These are phyloP conservation scores for Laguncularia racemosa DNA, from an alignment of 345 rosid species.

Conservation along the genomic window DNA sequence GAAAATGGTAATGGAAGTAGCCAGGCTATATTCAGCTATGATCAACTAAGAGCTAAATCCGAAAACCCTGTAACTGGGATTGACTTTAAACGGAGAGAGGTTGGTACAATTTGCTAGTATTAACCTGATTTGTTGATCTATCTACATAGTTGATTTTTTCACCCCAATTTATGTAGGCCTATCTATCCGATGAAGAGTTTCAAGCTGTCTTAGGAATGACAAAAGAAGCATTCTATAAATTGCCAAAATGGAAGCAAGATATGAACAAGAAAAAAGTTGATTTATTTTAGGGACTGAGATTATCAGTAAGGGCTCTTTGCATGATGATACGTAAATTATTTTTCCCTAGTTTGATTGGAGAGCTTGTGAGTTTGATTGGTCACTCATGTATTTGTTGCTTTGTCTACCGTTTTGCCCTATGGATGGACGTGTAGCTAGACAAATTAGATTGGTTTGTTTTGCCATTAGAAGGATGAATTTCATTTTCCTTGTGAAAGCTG, in stretches of 20 bases:
- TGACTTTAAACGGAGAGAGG: slow-evolving; percentile 95
- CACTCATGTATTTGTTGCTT: slow-evolving; percentile 2
- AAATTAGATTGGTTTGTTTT: slow-evolving; percentile 1
- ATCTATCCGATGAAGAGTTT: slow-evolving; percentile 81
- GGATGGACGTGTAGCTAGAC: slow-evolving; percentile 2
- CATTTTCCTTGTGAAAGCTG: not conserved
- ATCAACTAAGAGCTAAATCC: slow-evolving; percentile 77
- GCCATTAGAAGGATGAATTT: slow-evolving; percentile 13
- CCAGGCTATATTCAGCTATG: slow-evolving; percentile 60
- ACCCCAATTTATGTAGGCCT: slow-evolving; percentile 40
- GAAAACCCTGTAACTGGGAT: slow-evolving; percentile 85
- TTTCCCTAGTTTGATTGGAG: not conserved
- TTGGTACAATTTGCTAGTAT: slow-evolving; percentile 19
- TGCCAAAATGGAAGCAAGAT: slow-evolving; percentile 99
- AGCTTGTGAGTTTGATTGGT: slow-evolving; percentile 5
- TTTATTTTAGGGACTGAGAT: slow-evolving; percentile 40
- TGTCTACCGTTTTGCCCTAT: slow-evolving; percentile 2
- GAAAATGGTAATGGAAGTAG: slow-evolving; percentile 24
- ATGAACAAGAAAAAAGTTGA: slow-evolving; percentile 77
- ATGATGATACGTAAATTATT: not conserved
- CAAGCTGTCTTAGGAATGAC: slow-evolving; percentile 55
- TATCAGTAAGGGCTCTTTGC: not conserved
- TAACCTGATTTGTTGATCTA: slow-evolving; percentile 1
- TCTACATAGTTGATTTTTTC: not conserved
- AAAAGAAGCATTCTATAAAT: slow-evolving; percentile 69